Evolutionary conservation across 1,284 basidiomycete species (phyloP), one percentile per base, ranked within the genome.

Genomic region (Agaricales sp.): DNA sequence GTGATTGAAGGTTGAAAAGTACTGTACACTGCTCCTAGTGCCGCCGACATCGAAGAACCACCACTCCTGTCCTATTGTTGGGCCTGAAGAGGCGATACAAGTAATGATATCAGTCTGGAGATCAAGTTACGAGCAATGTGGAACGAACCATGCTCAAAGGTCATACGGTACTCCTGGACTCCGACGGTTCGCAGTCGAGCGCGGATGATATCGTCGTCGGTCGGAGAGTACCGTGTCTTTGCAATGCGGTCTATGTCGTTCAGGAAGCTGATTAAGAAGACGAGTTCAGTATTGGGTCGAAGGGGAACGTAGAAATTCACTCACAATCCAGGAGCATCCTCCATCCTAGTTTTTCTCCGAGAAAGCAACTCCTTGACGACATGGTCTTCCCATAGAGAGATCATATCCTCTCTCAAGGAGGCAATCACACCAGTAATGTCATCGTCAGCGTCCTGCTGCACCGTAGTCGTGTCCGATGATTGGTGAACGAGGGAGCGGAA

Each of bases 21-120:
- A 45, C 38, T 16, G 59, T 54, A 84, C 82, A 58, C 74, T 79
- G 48, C 77, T 81, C 50, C 80, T 69, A 37, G 82, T 78, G 13
- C 83, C 84, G 19, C 83, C 83, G 47, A 88, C 81, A 59, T 87
- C 84, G 59, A 82, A 88, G 54, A 88, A 68, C 49, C 75, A 61
- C 79, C 81, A 84, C 58, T 82, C 75, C 55, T 72, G 69, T 20
- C 73, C 67, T 58, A 70, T 66, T 48, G 68, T 71, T 53, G 71
- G 61, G 55, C 76, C 63, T 76, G 57, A n/a, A n/a, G n/a, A n/a
- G n/a, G n/a, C n/a, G n/a, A n/a, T n/a, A n/a, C n/a, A n/a, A n/a
- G 46, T 23, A 35, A 25, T 54, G 18, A 55, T 47, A 52, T 48
- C 21, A 23, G 47, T 30, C 16, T 25, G 26, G 41, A 23, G 24